Percentiles rank a stretch among this genome's conserved stretches.
Conservation (phyloP, 345 rosid genomes). For the Sonneratia alba region DNA sequence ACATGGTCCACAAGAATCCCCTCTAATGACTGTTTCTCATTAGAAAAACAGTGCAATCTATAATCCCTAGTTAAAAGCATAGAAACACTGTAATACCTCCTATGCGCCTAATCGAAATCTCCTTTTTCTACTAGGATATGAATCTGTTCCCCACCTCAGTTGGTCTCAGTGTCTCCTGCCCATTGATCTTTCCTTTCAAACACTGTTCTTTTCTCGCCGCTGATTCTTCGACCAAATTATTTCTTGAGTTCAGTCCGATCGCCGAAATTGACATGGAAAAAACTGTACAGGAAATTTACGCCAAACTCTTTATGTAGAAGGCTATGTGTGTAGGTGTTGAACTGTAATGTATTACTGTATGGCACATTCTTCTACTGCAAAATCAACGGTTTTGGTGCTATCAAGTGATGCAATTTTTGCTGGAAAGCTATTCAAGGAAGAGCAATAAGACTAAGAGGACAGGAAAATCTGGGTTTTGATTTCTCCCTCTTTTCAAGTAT, state of each 20-base stretch:
- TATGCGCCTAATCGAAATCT: slow-evolving; percentile 19
- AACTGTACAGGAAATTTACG: no score
- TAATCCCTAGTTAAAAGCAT: slow-evolving; percentile 17
- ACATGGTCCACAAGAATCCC: background rate
- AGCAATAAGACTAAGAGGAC: background rate
- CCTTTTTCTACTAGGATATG: slow-evolving; percentile 41
- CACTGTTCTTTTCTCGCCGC: background rate
- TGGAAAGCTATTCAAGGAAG: no score
- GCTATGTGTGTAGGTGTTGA: no score
- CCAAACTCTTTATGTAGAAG: no score
- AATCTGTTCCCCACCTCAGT: slow-evolving; percentile 66
- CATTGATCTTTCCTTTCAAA: slow-evolving; percentile 11
- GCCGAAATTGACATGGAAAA: no score
- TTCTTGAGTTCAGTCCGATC: no score
- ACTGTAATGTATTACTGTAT: no score
- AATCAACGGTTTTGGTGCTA: no score
- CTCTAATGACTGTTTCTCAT: slow-evolving; percentile 10
- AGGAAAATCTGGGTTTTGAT: background rate
- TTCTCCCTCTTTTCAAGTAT: slow-evolving; percentile 8
- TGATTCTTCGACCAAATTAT: background rate
- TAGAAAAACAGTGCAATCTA: slow-evolving; percentile 21
- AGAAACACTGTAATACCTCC: slow-evolving; percentile 32
- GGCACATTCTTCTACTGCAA: no score
- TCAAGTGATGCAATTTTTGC: no score
- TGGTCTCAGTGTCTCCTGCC: slow-evolving; percentile 26